phyloP scores from a whole-genome alignment of 2,329 filamentous ascomycete species.

The Lasiodiplodia gonubiensis region DNA sequence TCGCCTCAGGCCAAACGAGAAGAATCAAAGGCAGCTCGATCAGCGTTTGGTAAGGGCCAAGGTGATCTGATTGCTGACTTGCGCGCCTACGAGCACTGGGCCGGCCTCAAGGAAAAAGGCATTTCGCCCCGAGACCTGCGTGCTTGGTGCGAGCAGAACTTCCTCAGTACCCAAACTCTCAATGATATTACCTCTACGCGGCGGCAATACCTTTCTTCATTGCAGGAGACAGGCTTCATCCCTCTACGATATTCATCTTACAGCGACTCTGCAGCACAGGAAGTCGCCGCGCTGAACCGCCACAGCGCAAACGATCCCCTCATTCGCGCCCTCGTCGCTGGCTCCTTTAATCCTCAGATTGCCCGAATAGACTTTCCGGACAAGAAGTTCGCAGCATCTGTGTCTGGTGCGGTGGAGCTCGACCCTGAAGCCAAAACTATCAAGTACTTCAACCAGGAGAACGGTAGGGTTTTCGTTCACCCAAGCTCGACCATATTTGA shows the following conservation, averaged over 20 bases:
- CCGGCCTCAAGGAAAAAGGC: constrained; percentile 64
- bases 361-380: constrained; percentile 92
- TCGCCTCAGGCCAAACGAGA: constrained; percentile 83
- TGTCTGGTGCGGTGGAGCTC: constrained; percentile 87
- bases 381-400: constrained; percentile 88
- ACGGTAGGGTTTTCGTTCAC: constrained; percentile 82
- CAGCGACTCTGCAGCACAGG: constrained; percentile 33
- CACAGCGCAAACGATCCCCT: constrained; percentile 55
- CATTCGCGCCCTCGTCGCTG: constrained; percentile 56
- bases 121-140: constrained; percentile 67
- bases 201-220: constrained; percentile 81
- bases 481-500: constrained; percentile 87
- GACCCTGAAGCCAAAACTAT: constrained; percentile 92
- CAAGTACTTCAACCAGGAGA: constrained; percentile 75
- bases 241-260: constrained; percentile 48
- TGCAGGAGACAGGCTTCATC: constrained; percentile 85
- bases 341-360: constrained; percentile 73
- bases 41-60: constrained; percentile 72
- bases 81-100: constrained; percentile 82
- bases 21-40: constrained; percentile 76
- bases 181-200: constrained; percentile 87
- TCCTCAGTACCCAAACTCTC: constrained; percentile 81
- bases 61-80: constrained; percentile 91
- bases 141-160: constrained; percentile 83
- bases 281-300: constrained; percentile 50